Evolutionary conservation across 2,329 filamentous ascomycete genomes (phyloP).

Genomic region (Venturia carpophila): DNA sequence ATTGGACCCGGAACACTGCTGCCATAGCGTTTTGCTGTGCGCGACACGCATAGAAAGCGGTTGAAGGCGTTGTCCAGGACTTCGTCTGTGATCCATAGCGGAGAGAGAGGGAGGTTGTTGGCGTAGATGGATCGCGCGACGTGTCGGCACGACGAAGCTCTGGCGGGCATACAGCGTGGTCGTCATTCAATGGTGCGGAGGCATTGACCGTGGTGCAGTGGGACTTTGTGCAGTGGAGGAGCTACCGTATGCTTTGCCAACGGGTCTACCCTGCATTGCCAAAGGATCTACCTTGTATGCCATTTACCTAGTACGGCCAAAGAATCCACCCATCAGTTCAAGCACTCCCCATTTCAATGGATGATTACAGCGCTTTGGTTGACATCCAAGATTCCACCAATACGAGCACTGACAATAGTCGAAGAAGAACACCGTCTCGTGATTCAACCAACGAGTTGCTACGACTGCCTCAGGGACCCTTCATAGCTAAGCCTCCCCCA

Average conservation of each 20-base stretch:
- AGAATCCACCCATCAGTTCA: background rate
- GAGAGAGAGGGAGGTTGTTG: constrained; percentile 31
- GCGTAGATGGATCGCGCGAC: constrained; percentile 39
- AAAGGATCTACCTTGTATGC: background rate
- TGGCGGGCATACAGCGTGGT: constrained; percentile 39
- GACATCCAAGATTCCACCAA: too few species aligned
- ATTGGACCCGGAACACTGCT: constrained; percentile 55
- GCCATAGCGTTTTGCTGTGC: constrained; percentile 45
- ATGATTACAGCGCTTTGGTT: too few species aligned
- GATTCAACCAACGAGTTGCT: background rate
- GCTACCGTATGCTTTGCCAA: background rate
- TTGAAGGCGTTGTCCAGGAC: constrained; percentile 44
- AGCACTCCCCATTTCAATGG: background rate
- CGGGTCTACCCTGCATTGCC: background rate
- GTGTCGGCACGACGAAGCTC: constrained; percentile 43
- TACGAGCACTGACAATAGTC: background rate
- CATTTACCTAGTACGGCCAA: too few species aligned
- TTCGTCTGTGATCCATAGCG: constrained; percentile 54
- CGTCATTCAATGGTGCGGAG: constrained; percentile 10
- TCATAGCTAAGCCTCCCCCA: background rate
- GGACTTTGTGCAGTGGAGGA: background rate
- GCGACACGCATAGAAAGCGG: constrained; percentile 42
- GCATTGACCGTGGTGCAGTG: background rate
- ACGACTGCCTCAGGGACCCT: background rate
- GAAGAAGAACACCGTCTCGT: background rate